Base-by-base conservation (phyloP, 768 basidiomycete genomes). In the Daedaleopsis nitida region DNA sequence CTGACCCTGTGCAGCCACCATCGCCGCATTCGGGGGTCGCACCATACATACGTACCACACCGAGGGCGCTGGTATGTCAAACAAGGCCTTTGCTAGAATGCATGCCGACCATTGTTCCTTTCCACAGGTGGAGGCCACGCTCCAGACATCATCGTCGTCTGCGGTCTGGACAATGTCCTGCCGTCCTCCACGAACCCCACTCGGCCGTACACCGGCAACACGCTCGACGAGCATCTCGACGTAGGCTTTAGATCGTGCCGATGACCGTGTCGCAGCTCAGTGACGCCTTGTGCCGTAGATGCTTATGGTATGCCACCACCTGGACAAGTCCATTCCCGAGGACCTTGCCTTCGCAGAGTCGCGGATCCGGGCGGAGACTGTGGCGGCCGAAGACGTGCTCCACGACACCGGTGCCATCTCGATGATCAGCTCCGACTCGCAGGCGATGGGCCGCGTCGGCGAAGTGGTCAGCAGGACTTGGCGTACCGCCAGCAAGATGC, bases 301-400 rank as follows among this genome's bases (percentile, higher is more conserved):
- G 97, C 81, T 98, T 23, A 98, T 98, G 94, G 95, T 98, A n/a
- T 97, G 95, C 73, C 96, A 99, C 73, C 96, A 99, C 74, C 84
- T 99, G 58, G 94, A 97, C 76, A 86, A 80, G 66, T 83, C 81
- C n/a, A 94, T 96, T 65, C 84, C 90, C 1, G 97, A 99, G 76
- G 97, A 99, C 66, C 81, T 98, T 44, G 86, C 91, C 1, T 99
- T 99, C 68, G 96, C 97, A 4, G 96, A 98, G 65, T 98, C 96
- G 9, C 91, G 97, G 38, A 98, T 99, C 68, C 86, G 97, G 38
- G 94, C 86, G 0, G 96, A 98, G 77, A 99, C 97, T 0, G 89
- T 98, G 47, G 97, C 97, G 0, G 97, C 97, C 1, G 97, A 99
- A 73, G 97, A 99, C 70, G 90, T 98, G 17, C 77, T 97, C 34